Percentiles rank a stretch among this genome's conserved stretches.
Conservation (phyloP, 2,329 filamentous ascomycete species). For the Davidsoniella eucalypti region DNA sequence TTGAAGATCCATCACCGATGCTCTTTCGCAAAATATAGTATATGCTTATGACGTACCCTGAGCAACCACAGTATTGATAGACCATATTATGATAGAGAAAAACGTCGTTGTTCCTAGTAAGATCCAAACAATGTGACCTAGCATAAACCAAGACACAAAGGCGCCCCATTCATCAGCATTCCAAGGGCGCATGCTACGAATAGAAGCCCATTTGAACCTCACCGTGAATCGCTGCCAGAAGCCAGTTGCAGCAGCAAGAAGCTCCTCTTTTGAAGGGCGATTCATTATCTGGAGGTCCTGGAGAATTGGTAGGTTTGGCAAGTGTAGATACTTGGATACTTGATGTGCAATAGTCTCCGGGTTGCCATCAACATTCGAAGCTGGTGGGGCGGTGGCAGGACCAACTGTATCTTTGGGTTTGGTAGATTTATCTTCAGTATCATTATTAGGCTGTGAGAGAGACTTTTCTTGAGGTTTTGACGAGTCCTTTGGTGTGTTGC, state of each 20-base stretch:
- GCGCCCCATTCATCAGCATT: conserved; percentile 94
- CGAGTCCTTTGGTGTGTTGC: neutral
- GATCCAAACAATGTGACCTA: conserved; percentile 89
- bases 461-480: neutral
- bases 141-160: conserved; percentile 81
- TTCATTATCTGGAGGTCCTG: conserved; percentile 27
- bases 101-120: conserved; percentile 96
- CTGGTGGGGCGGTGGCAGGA: neutral
- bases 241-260: conserved; percentile 77
- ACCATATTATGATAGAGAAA: conserved; percentile 76
- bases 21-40: neutral
- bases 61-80: conserved; percentile 90
- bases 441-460: neutral
- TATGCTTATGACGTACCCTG: conserved; percentile 44
- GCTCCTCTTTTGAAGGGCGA: conserved; percentile 81
- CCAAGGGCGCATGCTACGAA: conserved; percentile 82
- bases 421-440: neutral
- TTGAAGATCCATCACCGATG: neutral
- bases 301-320: conserved; percentile 42
- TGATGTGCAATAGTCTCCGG: conserved; percentile 31
- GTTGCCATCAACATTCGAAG: conserved; percentile 12
- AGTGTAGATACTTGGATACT: conserved; percentile 42
- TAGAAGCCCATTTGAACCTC: conserved; percentile 95
- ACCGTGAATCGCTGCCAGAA: conserved; percentile 85
- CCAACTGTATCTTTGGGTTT: neutral